Evolutionary conservation across 768 basidiomycete species (phyloP).

Genomic region (Steccherinum ochraceum): DNA sequence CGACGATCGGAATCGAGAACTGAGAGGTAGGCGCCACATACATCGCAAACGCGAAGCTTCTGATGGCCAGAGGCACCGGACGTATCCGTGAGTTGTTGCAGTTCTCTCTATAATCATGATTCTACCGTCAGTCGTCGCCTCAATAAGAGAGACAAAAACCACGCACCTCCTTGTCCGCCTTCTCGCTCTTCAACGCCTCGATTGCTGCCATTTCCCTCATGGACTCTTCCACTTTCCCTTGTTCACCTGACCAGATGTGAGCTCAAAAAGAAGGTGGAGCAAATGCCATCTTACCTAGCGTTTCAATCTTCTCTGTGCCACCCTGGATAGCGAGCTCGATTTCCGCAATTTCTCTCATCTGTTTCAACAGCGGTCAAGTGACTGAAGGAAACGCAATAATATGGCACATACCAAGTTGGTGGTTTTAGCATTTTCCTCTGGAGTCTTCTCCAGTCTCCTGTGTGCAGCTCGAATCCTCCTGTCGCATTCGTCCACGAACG

Average conservation of each 20-base stretch:
- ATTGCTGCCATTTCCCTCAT: conserved; percentile 98
- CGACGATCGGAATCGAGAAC: conserved; percentile 98
- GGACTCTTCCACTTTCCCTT: conserved; percentile 98
- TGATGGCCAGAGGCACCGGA: conserved; percentile 99
- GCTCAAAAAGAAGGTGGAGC: conserved; percentile 4
- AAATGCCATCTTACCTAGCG: conserved; percentile 52
- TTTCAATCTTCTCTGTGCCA: conserved; percentile 97
- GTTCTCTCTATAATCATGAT: conserved; percentile 85
- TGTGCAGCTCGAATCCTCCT: conserved; percentile 91
- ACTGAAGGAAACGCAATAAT: not conserved
- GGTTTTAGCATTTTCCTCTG: conserved; percentile 99
- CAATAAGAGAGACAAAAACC: too few species aligned
- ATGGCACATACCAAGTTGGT: conserved; percentile 67
- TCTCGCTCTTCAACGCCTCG: conserved; percentile 94
- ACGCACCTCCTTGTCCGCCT: conserved; percentile 87
- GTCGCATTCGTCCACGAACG: conserved; percentile 98
- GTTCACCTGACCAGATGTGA: conserved; percentile 60
- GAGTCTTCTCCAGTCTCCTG: conserved; percentile 95
- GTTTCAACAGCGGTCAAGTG: conserved; percentile 2
- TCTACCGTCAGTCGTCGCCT: too few species aligned
- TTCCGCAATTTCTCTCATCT: conserved; percentile 99
- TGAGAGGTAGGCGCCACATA: conserved; percentile 98
- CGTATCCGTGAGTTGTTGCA: conserved; percentile 94
- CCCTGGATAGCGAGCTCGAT: conserved; percentile 98
- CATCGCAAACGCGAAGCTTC: conserved; percentile 99